Base-by-base conservation (phyloP, 805 yeast genomes). In the Candida ipomoeae region DNA sequence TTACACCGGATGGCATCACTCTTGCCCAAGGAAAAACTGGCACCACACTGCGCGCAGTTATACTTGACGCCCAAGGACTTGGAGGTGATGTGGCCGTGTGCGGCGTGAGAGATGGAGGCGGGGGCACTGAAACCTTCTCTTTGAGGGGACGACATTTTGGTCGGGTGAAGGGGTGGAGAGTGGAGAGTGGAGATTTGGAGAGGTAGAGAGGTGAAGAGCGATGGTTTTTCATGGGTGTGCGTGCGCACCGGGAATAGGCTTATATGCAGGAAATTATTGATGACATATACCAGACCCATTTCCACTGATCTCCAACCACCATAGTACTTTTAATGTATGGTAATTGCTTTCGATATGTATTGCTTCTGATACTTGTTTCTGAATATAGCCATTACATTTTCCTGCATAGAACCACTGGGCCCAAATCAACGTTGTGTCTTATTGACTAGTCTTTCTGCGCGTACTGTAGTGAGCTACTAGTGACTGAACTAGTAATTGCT, bases 1-100 rank as follows among this genome's bases (percentile, higher is more conserved):
- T 90, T 91, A 75, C 99, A 94, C 75, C 98, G 87, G 57, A 94
- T 96, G 31, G 98, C 96, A 69, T 94, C 99, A 60, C 87, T 89
- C 73, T 92, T 89, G 48, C 89, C 84, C 59, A 94, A 80, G 2
- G 96, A 83, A 60, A 91, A 86, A 48, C 85, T 84, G 49, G 91
- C 82, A 7, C 97, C 96, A 73, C 99, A 94, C 75, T 89, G 94
- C 40, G 98, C 96, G 71, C 99, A 92, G 66, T 90, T 84, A 73
- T 92, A 92, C 63, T 87, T 88, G 61, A 90, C 94, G 50, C 97
- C 96, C 62, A 84, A 85, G 52, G 84, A 82, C 59, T 73, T 73
- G 64, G 65, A 65, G 39, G 75, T 67, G 54, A 87, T 80, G 35
- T 90, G 87, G 33, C 96, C 96, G 43, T 95, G 95, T 23, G 91